Evolutionary conservation across 192 early-diverging fungal species (phyloP), one percentile per base, ranked within the genome.

Genomic region (Coemansia sp.): DNA sequence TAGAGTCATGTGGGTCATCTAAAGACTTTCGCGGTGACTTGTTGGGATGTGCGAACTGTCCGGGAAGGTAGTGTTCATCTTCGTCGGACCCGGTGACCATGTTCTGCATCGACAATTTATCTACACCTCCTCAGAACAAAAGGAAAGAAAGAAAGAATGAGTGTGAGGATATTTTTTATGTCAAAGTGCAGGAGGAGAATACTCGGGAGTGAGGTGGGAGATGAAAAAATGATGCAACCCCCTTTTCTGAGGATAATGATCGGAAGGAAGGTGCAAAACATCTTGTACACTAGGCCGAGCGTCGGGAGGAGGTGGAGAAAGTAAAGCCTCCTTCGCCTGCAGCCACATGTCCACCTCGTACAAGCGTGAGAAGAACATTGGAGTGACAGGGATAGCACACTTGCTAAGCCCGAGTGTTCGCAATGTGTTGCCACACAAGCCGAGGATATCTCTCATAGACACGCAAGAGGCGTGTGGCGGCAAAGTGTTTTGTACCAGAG

Each of bases 1-100:
- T 48, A 19, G 46, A 48, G 46, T 48, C 46, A 48, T 48, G 46
- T 48, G 46, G 40, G 40, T 41, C 46, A 24, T 57, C 54, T 57
- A 57, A 33, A 2, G 54, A 57, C 54, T 57, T 57, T 53, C 81
- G 69, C 37, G 50, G 63, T 21, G 81, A 27, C 62, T 84, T 84
- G 70, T 66, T 84, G 8, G 81, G 81, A 39, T 75, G 77, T n/a
- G 73, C 70, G 17, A 74, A 67, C 54, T 83, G 76, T 51, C 70
- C 63, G 41, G 64, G 39, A 41, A 75, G 70, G 64, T 84, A 84
- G 67, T 84, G 81, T 34, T 84, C 76, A 68, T 84, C 81, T 50
- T 79, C 81, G 48, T 79, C 77, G 36, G 81, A 62, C n/a, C 66
- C 69, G 21, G 51, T 31, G 36, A 54, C 48, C 40, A 67, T 60